Percentiles rank a stretch among this genome's conserved stretches.
These are phyloP conservation scores for Salix purpurea DNA, from an alignment of 345 rosid genomes.

Conservation along the genomic window DNA sequence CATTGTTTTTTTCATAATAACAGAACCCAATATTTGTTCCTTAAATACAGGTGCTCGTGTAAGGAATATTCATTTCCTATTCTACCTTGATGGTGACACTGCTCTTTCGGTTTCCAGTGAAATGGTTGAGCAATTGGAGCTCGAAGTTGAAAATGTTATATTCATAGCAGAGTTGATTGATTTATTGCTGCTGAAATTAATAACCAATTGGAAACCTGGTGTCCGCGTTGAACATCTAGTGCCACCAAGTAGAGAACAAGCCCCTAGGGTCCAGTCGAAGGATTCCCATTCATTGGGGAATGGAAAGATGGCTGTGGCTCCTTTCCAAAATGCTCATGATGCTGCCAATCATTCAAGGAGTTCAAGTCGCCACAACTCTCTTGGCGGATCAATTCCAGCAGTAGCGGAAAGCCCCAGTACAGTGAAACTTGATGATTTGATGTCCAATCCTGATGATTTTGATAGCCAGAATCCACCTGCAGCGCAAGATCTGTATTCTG, in stretches of 20 bases:
- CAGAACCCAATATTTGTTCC: background rate
- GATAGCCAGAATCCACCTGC: conserved; percentile 3
- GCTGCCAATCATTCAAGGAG: conserved; percentile 19
- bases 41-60: conserved; percentile 14
- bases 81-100: conserved; percentile 18
- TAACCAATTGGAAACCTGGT: conserved; percentile 20
- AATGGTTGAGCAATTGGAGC: conserved; percentile 22
- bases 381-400: conserved; percentile 13
- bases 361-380: conserved; percentile 13
- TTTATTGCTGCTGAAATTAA: conserved; percentile 7
- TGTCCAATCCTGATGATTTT: conserved; percentile 8
- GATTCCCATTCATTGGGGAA: conserved; percentile 19
- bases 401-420: conserved; percentile 13
- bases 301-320: conserved; percentile 20
- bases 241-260: conserved; percentile 14
- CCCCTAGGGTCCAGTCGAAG: background rate
- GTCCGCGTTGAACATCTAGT: conserved; percentile 4
- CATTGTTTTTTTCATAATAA: background rate
- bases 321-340: conserved; percentile 22
- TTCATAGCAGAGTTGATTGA: conserved; percentile 22
- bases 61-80: conserved; percentile 22
- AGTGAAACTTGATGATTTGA: conserved; percentile 21
- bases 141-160: conserved; percentile 10
- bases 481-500: conserved; percentile 33
- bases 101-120: conserved; percentile 19